These are phyloP conservation scores for Vaccinium macrocarpon DNA, from an alignment of 148 eudicot genomes.

Conservation along the genomic window DNA sequence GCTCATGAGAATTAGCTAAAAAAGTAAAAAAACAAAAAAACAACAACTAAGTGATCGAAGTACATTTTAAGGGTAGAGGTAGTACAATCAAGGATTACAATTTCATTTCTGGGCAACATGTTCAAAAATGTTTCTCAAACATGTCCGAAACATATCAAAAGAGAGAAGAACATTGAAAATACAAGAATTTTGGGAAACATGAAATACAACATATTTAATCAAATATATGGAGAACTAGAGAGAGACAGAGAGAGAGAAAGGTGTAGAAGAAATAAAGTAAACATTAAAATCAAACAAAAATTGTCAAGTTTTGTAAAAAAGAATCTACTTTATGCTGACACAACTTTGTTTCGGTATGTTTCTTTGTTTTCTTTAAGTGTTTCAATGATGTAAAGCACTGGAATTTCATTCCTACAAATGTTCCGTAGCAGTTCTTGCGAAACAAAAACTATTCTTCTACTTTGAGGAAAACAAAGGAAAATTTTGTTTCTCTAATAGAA, in stretches of 20 bases:
- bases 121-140: neutral
- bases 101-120: neutral
- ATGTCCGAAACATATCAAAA: neutral
- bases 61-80: neutral
- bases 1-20: conserved; percentile 7
- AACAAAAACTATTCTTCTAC: neutral
- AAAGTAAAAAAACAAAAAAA: neutral
- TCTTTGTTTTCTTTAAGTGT: neutral
- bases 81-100: too few relatives aligned
- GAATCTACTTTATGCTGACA: neutral
- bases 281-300: neutral
- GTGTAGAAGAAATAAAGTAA: neutral
- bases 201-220: neutral
- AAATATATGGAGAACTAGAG: neutral
- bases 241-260: neutral
- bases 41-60: neutral
- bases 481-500: neutral
- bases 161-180: neutral
- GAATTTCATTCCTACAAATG: neutral
- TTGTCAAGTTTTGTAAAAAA: neutral
- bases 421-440: neutral
- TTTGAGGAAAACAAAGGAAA: neutral
- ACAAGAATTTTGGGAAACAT: neutral
- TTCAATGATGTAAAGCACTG: neutral
- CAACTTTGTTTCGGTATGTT: neutral